A percentile compares a stretch with the other conserved stretches of the same genome.
phyloP scores from a whole-genome alignment of 768 basidiomycete species.

The Amanita inopinata region DNA sequence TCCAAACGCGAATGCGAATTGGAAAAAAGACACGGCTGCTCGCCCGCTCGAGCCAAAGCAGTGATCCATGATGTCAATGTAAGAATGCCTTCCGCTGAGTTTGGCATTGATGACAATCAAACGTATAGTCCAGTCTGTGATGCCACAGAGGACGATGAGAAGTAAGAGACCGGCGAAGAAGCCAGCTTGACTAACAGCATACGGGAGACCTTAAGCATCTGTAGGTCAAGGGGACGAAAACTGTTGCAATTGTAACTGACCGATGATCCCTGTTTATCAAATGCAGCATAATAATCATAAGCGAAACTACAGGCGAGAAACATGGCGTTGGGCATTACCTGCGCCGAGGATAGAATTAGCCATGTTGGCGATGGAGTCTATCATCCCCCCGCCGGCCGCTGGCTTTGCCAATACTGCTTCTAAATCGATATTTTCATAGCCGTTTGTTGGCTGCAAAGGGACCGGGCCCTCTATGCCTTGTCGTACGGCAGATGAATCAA shows the following conservation, averaged over 20 bases:
- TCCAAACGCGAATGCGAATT: conserved; percentile 96
- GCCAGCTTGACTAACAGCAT: conserved; percentile 90
- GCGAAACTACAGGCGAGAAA: too few species aligned
- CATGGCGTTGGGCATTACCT: conserved; percentile 33
- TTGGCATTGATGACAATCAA: conserved; percentile 95
- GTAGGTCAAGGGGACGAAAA: conserved; percentile 8
- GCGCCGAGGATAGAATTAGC: conserved; percentile 94
- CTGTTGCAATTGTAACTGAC: conserved; percentile 26
- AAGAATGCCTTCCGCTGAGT: conserved; percentile 83
- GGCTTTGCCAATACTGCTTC: conserved; percentile 63
- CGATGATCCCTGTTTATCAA: conserved; percentile 56
- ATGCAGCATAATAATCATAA: conserved; percentile 7
- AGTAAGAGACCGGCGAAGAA: conserved; percentile 84
- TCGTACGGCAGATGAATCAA: conserved; percentile 53
- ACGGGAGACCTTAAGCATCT: conserved; percentile 79
- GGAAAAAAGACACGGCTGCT: conserved; percentile 92
- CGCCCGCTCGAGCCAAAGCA: conserved; percentile 91
- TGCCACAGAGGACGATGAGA: conserved; percentile 63
- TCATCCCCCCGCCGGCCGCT: conserved; percentile 59
- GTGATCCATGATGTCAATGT: conserved; percentile 90
- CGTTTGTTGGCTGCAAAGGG: conserved; percentile 31
- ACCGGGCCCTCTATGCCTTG: conserved; percentile 48
- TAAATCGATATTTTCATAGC: conserved; percentile 36
- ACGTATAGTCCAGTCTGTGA: conserved; percentile 98
- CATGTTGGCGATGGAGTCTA: conserved; percentile 87